Evolutionary conservation across 305 asterid genomes (phyloP).

Genomic region (Fraxinus angustifolia): DNA sequence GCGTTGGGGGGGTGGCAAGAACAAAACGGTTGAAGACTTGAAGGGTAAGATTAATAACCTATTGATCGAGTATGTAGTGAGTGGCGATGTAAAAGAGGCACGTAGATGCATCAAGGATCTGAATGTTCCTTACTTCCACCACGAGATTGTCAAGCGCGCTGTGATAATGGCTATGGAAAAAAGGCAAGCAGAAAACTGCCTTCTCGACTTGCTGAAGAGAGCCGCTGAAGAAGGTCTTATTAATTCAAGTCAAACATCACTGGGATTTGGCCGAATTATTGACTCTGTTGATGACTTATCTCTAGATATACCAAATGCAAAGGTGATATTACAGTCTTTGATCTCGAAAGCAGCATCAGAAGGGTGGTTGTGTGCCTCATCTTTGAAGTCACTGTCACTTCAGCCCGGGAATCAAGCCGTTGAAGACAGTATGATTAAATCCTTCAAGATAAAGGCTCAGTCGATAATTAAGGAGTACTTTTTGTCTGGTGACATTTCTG

Average conservation of each 20-base stretch:
- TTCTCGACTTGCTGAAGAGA: slow-evolving; percentile 60
- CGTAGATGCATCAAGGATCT: slow-evolving; percentile 72
- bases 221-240: slow-evolving; percentile 68
- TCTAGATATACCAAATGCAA: slow-evolving; percentile 81
- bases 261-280: slow-evolving; percentile 77
- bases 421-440: slow-evolving; percentile 46
- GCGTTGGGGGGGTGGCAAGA: slow-evolving; percentile 85
- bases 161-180: slow-evolving; percentile 87
- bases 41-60: slow-evolving; percentile 62
- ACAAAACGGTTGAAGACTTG: slow-evolving; percentile 72
- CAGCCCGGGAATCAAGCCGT: slow-evolving; percentile 41
- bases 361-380: slow-evolving; percentile 88
- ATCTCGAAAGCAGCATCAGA: slow-evolving; percentile 87
- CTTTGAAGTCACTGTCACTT: slow-evolving; percentile 50
- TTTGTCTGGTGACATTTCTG: slow-evolving; percentile 71
- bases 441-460: slow-evolving; percentile 63
- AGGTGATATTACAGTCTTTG: slow-evolving; percentile 58
- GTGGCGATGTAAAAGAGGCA: slow-evolving; percentile 83
- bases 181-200: slow-evolving; percentile 45
- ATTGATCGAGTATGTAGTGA: slow-evolving; percentile 58
- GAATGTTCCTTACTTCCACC: slow-evolving; percentile 80
- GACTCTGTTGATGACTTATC: slow-evolving; percentile 72
- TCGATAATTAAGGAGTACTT: slow-evolving; percentile 76
- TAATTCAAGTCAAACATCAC: slow-evolving; percentile 78
- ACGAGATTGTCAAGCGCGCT: slow-evolving; percentile 80